Evolutionary conservation across 768 basidiomycete genomes (phyloP), one percentile per base, ranked within the genome.

Genomic region (Russula compacta): DNA sequence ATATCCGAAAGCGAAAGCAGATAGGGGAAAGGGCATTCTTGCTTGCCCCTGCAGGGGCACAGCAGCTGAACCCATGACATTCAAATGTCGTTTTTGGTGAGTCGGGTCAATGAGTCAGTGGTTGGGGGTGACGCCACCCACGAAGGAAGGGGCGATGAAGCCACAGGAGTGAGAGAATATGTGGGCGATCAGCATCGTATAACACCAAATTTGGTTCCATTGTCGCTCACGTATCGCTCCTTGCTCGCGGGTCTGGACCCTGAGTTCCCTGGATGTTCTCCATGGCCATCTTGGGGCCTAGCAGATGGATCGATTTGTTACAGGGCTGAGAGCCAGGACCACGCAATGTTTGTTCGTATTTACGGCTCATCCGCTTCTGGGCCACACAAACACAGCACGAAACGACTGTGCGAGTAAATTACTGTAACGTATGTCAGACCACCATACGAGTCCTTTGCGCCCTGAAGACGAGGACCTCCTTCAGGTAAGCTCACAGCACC

Each of bases 401-500:
- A 33, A 3, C n/a, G 19, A 32, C 3, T 32, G 7, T 12, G 19
- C 44, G 24, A 29, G 24, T 29, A 29, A 29, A 29, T 29, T 29
- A 29, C 3, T 29, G 10, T 19, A 52, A 44, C 58, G 44, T 51
- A 52, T 58, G 61, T 40, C 57, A 38, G 56, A 35, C 46, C 52
- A 62, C 39, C 35, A 55, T 4, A 40, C 61, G 36, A 57, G 58
- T 50, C 66, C 66, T 3, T 47, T 67, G 43, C 62, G 38, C 42
- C 44, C 66, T 6, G 60, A 67, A 17, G 55, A 36, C 49, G 67
- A 67, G 39, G 67, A 59, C 47, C 56, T 67, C 40, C 61, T 67
- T 15, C 63, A 67, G 46, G 67, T 67, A 21, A 21, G 61, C 50
- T 8, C 5, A 19, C 29, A 19, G 0, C 1, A 32, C 12, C 36